Conservation (phyloP, 306 rosid genomes). For the Abrus precatorius region DNA sequence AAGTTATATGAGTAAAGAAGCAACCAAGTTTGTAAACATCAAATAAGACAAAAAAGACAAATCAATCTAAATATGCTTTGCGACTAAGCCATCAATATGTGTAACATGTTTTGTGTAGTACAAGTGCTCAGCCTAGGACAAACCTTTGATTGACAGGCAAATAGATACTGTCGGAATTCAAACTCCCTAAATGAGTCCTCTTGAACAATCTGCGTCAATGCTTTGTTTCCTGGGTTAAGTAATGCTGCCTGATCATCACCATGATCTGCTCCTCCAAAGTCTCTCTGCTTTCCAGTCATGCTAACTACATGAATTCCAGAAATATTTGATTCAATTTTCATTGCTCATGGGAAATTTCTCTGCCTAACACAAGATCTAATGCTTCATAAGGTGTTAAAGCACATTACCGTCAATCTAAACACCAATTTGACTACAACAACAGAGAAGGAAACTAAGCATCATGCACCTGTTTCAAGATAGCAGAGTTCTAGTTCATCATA, state of each 20-base stretch:
- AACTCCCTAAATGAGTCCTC: slow-evolving; percentile 98
- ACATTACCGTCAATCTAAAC: slow-evolving; percentile 6
- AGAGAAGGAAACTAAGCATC: slow-evolving; percentile 45
- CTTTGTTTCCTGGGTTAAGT: slow-evolving; percentile 79
- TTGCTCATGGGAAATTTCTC: slow-evolving; percentile 40
- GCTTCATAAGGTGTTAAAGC: slow-evolving; percentile 35
- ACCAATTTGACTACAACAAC: slow-evolving; percentile 47
- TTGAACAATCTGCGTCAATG: slow-evolving; percentile 90
- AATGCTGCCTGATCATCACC: slow-evolving; percentile 96
- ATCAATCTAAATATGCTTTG: slow-evolving; percentile 29
- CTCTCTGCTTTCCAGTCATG: slow-evolving; percentile 77
- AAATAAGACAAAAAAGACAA: slow-evolving; percentile 37
- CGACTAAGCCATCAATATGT: slow-evolving; percentile 38
- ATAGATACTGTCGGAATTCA: slow-evolving; percentile 95
- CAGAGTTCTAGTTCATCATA: slow-evolving; percentile 97
- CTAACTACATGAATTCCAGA: slow-evolving; percentile 64
- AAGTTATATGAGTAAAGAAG: slow-evolving; percentile 41
- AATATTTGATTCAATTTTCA: slow-evolving; percentile 43
- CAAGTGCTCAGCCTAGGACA: slow-evolving; percentile 44
- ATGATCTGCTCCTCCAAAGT: slow-evolving; percentile 87
- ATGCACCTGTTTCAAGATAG: slow-evolving; percentile 92
- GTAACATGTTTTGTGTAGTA: slow-evolving; percentile 28
- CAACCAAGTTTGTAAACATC: slow-evolving; percentile 27
- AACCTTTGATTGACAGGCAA: slow-evolving; percentile 96
- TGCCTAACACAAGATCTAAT: slow-evolving; percentile 29